A percentile compares a stretch with the other conserved stretches of the same genome.
Evolutionary conservation across 2,329 filamentous ascomycete species (phyloP).

Genomic region (Alternaria arborescens): DNA sequence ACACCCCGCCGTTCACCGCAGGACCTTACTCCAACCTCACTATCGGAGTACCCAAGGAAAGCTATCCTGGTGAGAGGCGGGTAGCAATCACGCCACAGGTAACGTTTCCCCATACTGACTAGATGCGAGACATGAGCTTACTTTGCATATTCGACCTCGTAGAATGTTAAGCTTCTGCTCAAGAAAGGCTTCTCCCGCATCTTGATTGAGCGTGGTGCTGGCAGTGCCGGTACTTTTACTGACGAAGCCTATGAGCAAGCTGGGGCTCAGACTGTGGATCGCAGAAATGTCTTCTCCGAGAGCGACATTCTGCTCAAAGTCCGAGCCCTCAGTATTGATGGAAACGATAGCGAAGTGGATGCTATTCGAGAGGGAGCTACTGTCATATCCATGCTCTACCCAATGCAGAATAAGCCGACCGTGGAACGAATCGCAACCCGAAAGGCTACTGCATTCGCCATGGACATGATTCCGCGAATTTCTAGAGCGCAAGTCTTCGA

Average conservation of each 20-base stretch:
- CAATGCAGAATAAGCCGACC: slow-evolving; percentile 77
- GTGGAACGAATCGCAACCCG: slow-evolving; percentile 76
- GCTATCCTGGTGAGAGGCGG: slow-evolving; percentile 79
- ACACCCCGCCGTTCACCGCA: slow-evolving; percentile 47
- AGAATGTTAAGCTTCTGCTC: slow-evolving; percentile 78
- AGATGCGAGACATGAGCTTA: not conserved
- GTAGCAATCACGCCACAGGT: slow-evolving; percentile 81
- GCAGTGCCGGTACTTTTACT: slow-evolving; percentile 76
- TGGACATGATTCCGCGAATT: slow-evolving; percentile 93
- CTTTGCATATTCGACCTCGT: not conserved
- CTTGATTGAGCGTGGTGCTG: slow-evolving; percentile 82
- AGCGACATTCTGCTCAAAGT: slow-evolving; percentile 87
- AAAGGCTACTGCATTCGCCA: slow-evolving; percentile 81
- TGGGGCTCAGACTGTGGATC: slow-evolving; percentile 78
- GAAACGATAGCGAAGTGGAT: slow-evolving; percentile 70
- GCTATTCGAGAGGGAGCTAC: slow-evolving; percentile 74
- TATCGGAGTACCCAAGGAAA: slow-evolving; percentile 81
- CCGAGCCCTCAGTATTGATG: slow-evolving; percentile 71
- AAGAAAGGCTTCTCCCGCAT: slow-evolving; percentile 86
- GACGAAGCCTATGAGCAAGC: slow-evolving; percentile 80
- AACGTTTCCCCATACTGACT: not conserved
- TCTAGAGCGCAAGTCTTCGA: slow-evolving; percentile 89
- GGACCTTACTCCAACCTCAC: slow-evolving; percentile 75
- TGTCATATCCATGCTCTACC: slow-evolving; percentile 84
- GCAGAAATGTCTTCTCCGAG: slow-evolving; percentile 73